Evolutionary conservation across 257 asterid genomes (phyloP), one percentile per base, ranked within the genome.

Genomic region (Nicotiana knightiana): DNA sequence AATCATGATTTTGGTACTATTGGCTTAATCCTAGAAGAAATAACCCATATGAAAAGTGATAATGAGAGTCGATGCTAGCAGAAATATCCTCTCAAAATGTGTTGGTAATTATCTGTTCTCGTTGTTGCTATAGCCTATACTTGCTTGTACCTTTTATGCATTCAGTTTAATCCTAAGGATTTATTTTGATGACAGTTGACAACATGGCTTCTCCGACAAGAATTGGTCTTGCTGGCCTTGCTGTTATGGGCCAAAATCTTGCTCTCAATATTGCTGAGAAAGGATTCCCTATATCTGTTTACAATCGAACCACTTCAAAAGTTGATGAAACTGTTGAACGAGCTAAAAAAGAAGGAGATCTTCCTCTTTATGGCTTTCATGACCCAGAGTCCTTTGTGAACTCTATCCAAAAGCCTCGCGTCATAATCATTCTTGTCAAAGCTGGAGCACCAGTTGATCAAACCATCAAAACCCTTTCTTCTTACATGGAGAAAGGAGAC

Each of bases 181-280:
- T 75, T 51, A 28, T 51, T 75, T 51, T 75, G 15, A 62, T 75
- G 35, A 51, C 59, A 75, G 80, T 46, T 28, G 30, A 53, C 39
- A 67, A 53, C 57, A 93, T 94, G 97, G 96, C 95, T n/a, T 84
- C 93, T 73, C 92, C 84, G 82, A 96, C 89, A 77, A 93, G 99
- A 91, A 96, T 96, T 16, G 99, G 99, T 73, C 99, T 96, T 63
- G 97, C 97, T 81, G 99, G 99, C 79, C 95, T 96, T 17, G 99
- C 99, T 82, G 99, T 96, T 67, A 96, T 96, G 98, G 98, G 99
- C 17, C 99, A 96, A 85, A 96, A 96, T 75, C 93, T 96, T 37
- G 99, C 99, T 76, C 98, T 96, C 81, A 96, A 96, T 92, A 96
- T 96, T 55, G 99, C 99, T 11, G 98, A 93, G 86, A 96, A 96